Percentiles rank a stretch among this genome's conserved stretches.
Conservation (phyloP, 495 filamentous ascomycete genomes). For the Hyaloscypha hepaticicola region DNA sequence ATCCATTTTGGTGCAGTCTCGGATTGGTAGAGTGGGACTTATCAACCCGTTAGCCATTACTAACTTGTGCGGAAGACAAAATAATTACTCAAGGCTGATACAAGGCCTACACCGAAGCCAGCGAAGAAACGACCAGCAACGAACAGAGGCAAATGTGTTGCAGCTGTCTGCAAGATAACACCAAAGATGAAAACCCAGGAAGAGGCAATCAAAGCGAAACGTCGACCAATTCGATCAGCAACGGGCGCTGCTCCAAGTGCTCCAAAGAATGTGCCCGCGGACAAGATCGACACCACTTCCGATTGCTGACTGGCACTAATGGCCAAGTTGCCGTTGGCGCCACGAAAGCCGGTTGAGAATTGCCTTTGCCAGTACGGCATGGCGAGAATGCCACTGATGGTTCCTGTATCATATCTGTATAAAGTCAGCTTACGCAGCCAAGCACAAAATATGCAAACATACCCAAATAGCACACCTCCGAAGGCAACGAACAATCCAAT, state of each 20-base stretch:
- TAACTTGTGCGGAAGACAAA: background rate
- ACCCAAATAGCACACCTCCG: slow-evolving; percentile 84
- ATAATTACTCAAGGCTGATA: slow-evolving; percentile 63
- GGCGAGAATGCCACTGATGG: slow-evolving; percentile 80
- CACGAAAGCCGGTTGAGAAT: slow-evolving; percentile 67
- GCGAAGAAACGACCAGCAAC: slow-evolving; percentile 77
- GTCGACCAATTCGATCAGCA: slow-evolving; percentile 73
- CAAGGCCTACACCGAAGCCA: slow-evolving; percentile 77
- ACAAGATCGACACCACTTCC: slow-evolving; percentile 79
- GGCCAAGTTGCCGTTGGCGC: slow-evolving; percentile 51
- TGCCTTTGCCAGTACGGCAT: slow-evolving; percentile 70
- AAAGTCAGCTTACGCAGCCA: background rate
- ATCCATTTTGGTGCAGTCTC: slow-evolving; percentile 86
- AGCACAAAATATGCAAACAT: background rate
- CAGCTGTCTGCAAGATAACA: slow-evolving; percentile 72
- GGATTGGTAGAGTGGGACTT: slow-evolving; percentile 82
- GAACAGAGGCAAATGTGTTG: slow-evolving; percentile 66
- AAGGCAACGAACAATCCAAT: slow-evolving; percentile 86
- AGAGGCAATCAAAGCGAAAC: slow-evolving; percentile 63
- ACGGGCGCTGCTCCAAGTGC: slow-evolving; percentile 65
- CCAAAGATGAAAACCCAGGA: slow-evolving; percentile 71
- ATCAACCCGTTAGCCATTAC: background rate
- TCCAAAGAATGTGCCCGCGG: slow-evolving; percentile 85
- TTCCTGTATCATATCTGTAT: slow-evolving; percentile 78
- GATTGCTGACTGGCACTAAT: slow-evolving; percentile 62